phyloP scores from a whole-genome alignment of 306 rosid species.

The Glycine latifolia region DNA sequence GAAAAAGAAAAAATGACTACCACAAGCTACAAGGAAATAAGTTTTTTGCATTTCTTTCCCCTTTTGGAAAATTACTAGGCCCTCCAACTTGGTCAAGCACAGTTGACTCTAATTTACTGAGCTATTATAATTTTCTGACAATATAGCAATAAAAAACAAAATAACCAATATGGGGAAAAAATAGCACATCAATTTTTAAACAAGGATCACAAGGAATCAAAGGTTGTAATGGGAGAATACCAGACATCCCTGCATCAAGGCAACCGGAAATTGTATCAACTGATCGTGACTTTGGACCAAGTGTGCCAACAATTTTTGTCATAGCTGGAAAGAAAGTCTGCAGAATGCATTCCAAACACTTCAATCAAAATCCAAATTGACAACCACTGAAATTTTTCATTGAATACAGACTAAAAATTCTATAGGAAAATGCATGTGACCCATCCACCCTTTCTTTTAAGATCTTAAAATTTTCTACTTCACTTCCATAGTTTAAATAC shows the following conservation, averaged over 20 bases:
- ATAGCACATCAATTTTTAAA: not conserved
- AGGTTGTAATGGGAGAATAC: conserved; percentile 50
- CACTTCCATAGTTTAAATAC: not conserved
- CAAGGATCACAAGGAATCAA: conserved; percentile 26
- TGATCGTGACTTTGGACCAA: conserved; percentile 80
- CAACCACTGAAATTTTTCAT: conserved; percentile 36
- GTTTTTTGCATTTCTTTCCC: no score
- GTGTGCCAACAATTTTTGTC: conserved; percentile 93
- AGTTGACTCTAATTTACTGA: no score
- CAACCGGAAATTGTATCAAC: conserved; percentile 72
- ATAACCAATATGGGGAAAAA: not conserved
- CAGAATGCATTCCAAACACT: conserved; percentile 47
- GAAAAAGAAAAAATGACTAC: no score
- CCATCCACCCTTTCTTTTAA: not conserved
- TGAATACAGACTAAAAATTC: not conserved
- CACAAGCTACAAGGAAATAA: no score
- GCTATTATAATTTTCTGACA: not conserved
- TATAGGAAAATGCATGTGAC: not conserved
- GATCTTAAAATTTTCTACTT: conserved; percentile 9
- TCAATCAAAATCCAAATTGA: conserved; percentile 29
- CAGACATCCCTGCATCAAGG: conserved; percentile 91
- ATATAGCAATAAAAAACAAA: conserved; percentile 18
- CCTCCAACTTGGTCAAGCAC: no score
- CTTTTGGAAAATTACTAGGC: no score
- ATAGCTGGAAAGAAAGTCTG: conserved; percentile 83